Base-by-base conservation (phyloP, 768 basidiomycete species). In the Hemileccinum impolitum region DNA sequence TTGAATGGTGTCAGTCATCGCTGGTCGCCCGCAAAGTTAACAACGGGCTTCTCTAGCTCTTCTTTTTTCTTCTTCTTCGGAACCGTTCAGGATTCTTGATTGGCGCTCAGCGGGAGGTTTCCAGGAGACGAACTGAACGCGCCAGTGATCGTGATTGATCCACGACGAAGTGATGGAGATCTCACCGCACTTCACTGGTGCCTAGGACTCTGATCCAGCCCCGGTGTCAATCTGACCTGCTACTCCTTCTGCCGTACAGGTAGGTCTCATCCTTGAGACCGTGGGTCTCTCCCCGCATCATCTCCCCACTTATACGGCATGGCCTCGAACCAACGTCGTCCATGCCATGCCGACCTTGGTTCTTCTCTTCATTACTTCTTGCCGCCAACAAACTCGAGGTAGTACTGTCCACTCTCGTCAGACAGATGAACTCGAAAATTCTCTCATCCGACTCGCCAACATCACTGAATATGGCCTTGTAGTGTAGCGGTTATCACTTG, bases 401-500 rank as follows among this genome's bases (percentile, higher is more conserved):
- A n/a, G n/a, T n/a, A n/a, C 26, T 28, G 26, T 4, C 26, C 32
- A 32, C 32, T 6, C n/a, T n/a, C n/a, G n/a, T n/a, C n/a, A n/a
- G n/a, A n/a, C n/a, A n/a, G n/a, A 15, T 34, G 32, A 34, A 34
- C 32, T 15, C 6, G 14, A 34, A 36, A n/a, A 36, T 4, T 17
- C 35, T 30, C 28, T 30, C 28, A 30, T 30, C 9, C 11, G 11
- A 30, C 28, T 30, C 9, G 28, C 3, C 4, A 30, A 30, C 28
- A 30, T 30, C 4, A 2, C 13, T 13, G 19, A 13, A 21, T 11
- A 40, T 18, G 61, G 62, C 52, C 46, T 44, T 68, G 61, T 69
- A 70, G 69, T 69, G 68, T 69, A 69, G 68, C 53, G 68, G 68
- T 70, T 67, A 69, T 70, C 68, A 69, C 68, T 57, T 61, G 61